Percentiles rank a stretch among this genome's conserved stretches.
These are phyloP conservation scores for Alternaria arborescens DNA, from an alignment of 2,329 filamentous ascomycete species.

Conservation along the genomic window DNA sequence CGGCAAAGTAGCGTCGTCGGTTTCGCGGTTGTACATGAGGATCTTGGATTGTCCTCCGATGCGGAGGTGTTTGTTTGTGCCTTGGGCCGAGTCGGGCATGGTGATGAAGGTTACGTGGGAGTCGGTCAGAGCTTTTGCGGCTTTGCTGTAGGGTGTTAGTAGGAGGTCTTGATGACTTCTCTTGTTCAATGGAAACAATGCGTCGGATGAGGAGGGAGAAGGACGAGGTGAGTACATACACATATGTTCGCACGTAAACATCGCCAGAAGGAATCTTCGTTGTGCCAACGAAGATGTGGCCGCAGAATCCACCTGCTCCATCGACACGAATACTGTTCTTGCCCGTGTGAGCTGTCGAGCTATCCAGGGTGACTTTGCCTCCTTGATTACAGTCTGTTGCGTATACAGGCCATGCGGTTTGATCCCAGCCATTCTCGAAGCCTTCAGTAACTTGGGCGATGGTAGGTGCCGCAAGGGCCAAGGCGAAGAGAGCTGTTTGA, in stretches of 20 bases:
- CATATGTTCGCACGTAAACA: constrained; percentile 64
- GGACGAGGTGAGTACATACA: constrained; percentile 56
- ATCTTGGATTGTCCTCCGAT: constrained; percentile 69
- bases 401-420: constrained; percentile 66
- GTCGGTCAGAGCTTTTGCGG: constrained; percentile 65
- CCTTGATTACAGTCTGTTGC: constrained; percentile 68
- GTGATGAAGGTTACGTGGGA: constrained; percentile 71
- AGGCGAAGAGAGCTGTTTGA: constrained; percentile 56
- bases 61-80: constrained; percentile 66
- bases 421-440: constrained; percentile 68
- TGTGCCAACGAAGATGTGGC: constrained; percentile 69
- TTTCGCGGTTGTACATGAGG: constrained; percentile 71
- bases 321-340: constrained; percentile 79
- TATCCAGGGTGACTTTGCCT: constrained; percentile 66
- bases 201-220: background rate
- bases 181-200: background rate
- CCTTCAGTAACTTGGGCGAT: constrained; percentile 64
- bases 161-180: background rate
- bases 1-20: constrained; percentile 69
- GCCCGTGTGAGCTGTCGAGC: constrained; percentile 61
- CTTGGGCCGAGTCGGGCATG: constrained; percentile 67
- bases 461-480: constrained; percentile 59
- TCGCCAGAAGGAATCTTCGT: constrained; percentile 64
- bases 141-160: constrained; percentile 55
- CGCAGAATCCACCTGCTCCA: constrained; percentile 66